Evolutionary conservation across 2,329 filamentous ascomycete genomes (phyloP).

Genomic region (Paraphaeosphaeria minitans): DNA sequence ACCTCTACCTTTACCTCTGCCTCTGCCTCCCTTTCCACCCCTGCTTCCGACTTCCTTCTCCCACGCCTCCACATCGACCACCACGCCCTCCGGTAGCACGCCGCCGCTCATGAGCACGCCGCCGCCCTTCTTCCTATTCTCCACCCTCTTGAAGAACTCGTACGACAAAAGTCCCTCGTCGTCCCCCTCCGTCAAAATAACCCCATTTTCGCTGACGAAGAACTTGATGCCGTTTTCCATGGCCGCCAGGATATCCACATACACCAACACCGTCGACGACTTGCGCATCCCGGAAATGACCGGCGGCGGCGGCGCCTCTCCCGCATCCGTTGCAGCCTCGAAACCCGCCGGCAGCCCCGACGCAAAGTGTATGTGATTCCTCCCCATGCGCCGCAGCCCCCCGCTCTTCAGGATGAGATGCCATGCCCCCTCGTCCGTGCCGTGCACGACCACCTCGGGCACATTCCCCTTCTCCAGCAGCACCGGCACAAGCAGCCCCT

Average conservation of each 20-base stretch:
- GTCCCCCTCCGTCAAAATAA: constrained; percentile 55
- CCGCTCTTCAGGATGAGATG: constrained; percentile 73
- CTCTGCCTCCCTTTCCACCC: constrained; percentile 23
- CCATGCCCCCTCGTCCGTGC: constrained; percentile 86
- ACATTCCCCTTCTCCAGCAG: constrained; percentile 59
- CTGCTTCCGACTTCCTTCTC: constrained; percentile 34
- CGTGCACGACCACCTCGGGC: constrained; percentile 76
- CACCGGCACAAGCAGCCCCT: constrained; percentile 71
- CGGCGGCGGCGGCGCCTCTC: constrained; percentile 23
- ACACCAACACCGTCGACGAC: constrained; percentile 67
- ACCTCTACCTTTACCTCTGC: constrained; percentile 28
- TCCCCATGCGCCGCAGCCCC: constrained; percentile 77
- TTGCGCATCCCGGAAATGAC: constrained; percentile 82
- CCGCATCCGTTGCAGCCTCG: constrained; percentile 15
- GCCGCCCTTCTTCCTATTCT: constrained; percentile 63
- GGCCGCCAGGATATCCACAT: constrained; percentile 72
- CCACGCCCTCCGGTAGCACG: constrained; percentile 53
- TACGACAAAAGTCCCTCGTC: constrained; percentile 49
- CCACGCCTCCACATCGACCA: constrained; percentile 45
- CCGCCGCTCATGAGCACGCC: constrained; percentile 75
- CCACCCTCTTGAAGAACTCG: constrained; percentile 72
- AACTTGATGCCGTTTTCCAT: constrained; percentile 68
- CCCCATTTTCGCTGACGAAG: constrained; percentile 65
- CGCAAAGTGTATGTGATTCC: constrained; percentile 91
- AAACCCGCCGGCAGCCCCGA: constrained; percentile 67